Percentiles rank a stretch among this genome's conserved stretches.
Evolutionary conservation across 129 eudicot genomes (phyloP).

Genomic region (Saussurea involucrata): DNA sequence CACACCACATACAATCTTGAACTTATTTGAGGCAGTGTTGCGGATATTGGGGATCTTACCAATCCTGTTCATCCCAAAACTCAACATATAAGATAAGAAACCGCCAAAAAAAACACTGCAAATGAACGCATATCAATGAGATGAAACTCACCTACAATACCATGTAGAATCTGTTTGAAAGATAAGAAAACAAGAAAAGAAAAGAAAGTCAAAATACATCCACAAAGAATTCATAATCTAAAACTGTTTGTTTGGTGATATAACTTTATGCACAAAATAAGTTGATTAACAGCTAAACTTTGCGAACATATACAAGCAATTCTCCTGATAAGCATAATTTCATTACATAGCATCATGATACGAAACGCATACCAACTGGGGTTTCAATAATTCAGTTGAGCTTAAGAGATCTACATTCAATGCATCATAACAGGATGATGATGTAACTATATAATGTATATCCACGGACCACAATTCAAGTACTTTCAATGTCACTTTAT

Average conservation of each 20-base stretch:
- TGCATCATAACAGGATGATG: background rate
- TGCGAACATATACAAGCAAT: background rate
- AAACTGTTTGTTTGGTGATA: background rate
- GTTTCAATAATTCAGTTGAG: constrained; percentile 13
- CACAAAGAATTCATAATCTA: constrained; percentile 5
- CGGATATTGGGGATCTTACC: constrained; percentile 90
- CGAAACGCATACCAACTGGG: background rate
- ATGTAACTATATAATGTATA: constrained; percentile 8
- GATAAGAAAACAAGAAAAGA: constrained; percentile 2
- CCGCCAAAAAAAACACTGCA: no score
- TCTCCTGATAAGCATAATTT: background rate
- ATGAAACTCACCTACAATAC: constrained; percentile 50
- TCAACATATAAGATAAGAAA: constrained; percentile 1
- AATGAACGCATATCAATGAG: background rate
- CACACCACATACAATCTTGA: constrained; percentile 83
- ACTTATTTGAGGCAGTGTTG: constrained; percentile 88
- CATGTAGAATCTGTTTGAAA: constrained; percentile 66
- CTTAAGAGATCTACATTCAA: background rate
- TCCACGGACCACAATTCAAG: constrained; percentile 14
- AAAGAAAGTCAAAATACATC: constrained; percentile 13
- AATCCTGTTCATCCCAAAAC: constrained; percentile 45
- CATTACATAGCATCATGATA: background rate
- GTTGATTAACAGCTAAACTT: constrained; percentile 7
- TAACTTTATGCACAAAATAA: background rate
- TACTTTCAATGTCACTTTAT: constrained; percentile 6